Evolutionary conservation across 352 stramenopile genomes (phyloP).

Genomic region (Phytopythium boreale): DNA sequence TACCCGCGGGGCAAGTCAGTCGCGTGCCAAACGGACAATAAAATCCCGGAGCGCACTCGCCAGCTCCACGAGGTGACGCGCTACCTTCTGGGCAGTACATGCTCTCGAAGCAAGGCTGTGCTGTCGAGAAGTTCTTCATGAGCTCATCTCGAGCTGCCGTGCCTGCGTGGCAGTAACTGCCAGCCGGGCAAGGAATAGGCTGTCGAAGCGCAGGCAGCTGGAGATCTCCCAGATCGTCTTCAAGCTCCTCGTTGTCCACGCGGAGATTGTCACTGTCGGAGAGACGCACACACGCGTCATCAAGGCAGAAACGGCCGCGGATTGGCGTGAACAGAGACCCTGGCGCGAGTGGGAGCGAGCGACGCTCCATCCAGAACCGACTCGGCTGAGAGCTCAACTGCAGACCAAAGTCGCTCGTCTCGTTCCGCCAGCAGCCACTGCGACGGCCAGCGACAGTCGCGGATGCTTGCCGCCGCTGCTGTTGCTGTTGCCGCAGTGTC

Average conservation of each 20-base stretch:
- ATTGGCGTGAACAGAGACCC: constrained; percentile 69
- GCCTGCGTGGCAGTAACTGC: constrained; percentile 89
- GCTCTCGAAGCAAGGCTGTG: constrained; percentile 85
- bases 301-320: constrained; percentile 92
- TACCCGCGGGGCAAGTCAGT: constrained; percentile 89
- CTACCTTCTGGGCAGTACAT: constrained; percentile 93
- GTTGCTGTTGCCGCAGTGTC: constrained; percentile 9
- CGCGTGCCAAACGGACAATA: constrained; percentile 91
- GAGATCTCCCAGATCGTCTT: constrained; percentile 79
- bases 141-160: constrained; percentile 68
- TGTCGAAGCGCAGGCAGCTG: constrained; percentile 51
- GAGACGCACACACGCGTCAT: constrained; percentile 88
- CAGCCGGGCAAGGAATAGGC: constrained; percentile 83
- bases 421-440: constrained; percentile 94
- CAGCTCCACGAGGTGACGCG: constrained; percentile 71
- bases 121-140: constrained; percentile 88
- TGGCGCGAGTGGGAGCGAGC: constrained; percentile 85
- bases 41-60: constrained; percentile 84
- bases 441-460: constrained; percentile 64
- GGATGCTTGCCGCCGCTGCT: constrained; percentile 6
- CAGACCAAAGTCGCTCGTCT: constrained; percentile 93
- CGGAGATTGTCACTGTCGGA: constrained; percentile 79
- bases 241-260: constrained; percentile 74
- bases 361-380: constrained; percentile 93
- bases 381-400: constrained; percentile 82